Conservation (phyloP, 768 basidiomycete genomes). For the Kwoniella heveanensis region DNA sequence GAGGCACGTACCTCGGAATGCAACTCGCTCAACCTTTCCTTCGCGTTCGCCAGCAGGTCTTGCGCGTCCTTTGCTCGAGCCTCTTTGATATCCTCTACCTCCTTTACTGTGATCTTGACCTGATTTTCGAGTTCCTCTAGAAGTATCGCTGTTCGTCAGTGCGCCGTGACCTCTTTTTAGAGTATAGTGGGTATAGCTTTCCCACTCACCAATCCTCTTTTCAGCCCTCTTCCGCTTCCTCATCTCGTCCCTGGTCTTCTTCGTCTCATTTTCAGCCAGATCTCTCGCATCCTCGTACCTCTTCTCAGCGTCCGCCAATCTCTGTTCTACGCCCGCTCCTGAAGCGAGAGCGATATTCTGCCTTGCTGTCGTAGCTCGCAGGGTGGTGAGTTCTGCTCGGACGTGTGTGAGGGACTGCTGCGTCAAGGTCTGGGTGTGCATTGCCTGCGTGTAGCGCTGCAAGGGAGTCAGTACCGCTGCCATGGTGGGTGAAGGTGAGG, state of each 20-base stretch:
- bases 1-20: constrained; percentile 41
- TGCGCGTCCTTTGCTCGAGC: constrained; percentile 46
- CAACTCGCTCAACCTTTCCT: constrained; percentile 40
- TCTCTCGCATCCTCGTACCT: constrained; percentile 46
- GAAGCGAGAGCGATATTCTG: constrained; percentile 43
- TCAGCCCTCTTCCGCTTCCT: constrained; percentile 45
- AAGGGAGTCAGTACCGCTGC: constrained; percentile 9
- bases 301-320: constrained; percentile 42
- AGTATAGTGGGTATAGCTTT: not conserved
- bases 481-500: not conserved
- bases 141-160: not conserved
- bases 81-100: constrained; percentile 47
- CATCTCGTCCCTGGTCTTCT: constrained; percentile 40
- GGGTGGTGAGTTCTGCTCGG: constrained; percentile 48
- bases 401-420: constrained; percentile 54
- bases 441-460: constrained; percentile 51
- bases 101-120: constrained; percentile 29
- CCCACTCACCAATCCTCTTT: constrained; percentile 40
- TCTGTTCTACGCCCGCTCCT: constrained; percentile 44
- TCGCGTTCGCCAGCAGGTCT: constrained; percentile 49
- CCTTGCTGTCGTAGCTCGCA: constrained; percentile 37
- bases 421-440: constrained; percentile 52
- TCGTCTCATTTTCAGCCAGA: constrained; percentile 32
- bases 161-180: not conserved
- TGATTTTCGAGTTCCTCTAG: constrained; percentile 48